Evolutionary conservation across 2,329 filamentous ascomycete species (phyloP), one percentile per base, ranked within the genome.

Genomic region (Ambrosiella cleistominuta): DNA sequence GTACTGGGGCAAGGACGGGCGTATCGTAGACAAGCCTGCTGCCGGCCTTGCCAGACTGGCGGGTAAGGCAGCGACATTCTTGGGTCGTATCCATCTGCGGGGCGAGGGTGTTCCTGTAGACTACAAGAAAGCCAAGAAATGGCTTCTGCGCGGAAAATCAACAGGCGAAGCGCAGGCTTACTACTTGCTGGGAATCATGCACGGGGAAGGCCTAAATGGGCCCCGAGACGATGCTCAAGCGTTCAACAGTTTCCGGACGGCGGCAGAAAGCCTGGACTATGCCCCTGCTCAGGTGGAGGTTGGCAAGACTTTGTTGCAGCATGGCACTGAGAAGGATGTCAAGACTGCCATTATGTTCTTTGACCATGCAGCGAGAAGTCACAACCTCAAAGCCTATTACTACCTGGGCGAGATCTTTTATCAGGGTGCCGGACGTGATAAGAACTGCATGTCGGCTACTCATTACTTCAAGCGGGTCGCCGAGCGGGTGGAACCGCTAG

Each of bases 331-430:
- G 1, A 76, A 80, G 51, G 88, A 95, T 64, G 72, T 93, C n/a
- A 72, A 77, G 4, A 82, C 83, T 0, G 90, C 90, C 1, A 85
- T 82, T 61, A 82, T 85, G 63, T 95, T 94, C 68, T 95, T 96
- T 64, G 89, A 95, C 66, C 76, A 91, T 53, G 90, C 90, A 4
- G 85, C 85, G 45, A 76, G 87, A 27, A 88, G 88, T 66, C 84
- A 84, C 12, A 86, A 89, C 66, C 85, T 95, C 62, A 89, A 95
- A 69, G 86, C 89, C 0, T 88, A 87, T 67, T 96, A 95, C 70
- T 95, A 95, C 68, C 79, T 96, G 3, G 90, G 88, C 1, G 90
- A 96, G 70, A 81, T 95, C 73, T 84, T 83, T 27, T 80, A 90
- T 64, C 80, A 87, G 62, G 89, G 87, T 0, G 78, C 94, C 37